Evolutionary conservation across 2,329 filamentous ascomycete species (phyloP), one percentile per base, ranked within the genome.

Genomic region (Hyphodiscus sp.): DNA sequence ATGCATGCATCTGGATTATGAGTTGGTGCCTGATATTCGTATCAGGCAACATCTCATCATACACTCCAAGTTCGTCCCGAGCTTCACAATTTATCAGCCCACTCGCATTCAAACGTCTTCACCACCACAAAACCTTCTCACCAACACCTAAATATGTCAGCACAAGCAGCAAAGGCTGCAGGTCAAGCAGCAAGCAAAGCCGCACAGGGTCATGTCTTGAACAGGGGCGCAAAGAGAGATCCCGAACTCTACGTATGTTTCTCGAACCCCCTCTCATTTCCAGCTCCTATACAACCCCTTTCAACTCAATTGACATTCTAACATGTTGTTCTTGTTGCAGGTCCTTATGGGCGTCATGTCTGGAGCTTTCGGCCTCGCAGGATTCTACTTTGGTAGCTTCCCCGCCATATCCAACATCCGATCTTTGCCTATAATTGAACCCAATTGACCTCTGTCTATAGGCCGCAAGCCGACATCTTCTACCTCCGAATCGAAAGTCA

Each of bases 281-380:
- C 26, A 33, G 23, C 19, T 33, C 7, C 15, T 43, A n/a, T 33
- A 23, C 33, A 15, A 30, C 20, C 29, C 33, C 15, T 29, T n/a
- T 19, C 48, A 9, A 23, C 20, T 44, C 29, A 50, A 41, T 49
- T 47, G 44, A 42, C 47, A 51, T 50, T 16, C 16, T 43, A n/a
- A 10, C 29, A 33, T 41, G 44, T 48, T 54, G 46, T 59, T 52
- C 33, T 11, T 43, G 49, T 4, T 26, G 19, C 47, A 97, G 94
- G 84, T 97, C 68, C 87, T 99, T 62, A 82, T 91, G 61, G 89
- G 83, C 69, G 85, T 97, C 71, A 96, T 97, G 90, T 85, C 87
- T 66, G 85, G 86, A 71, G 87, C 89, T 66, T 87, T 96, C 69
- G 85, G 85, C 68, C 84, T 94, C 66, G 92, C 89, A 63, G 92